Evolutionary conservation across 306 rosid species (phyloP), one percentile per base, ranked within the genome.

Genomic region (Coriaria nepalensis): DNA sequence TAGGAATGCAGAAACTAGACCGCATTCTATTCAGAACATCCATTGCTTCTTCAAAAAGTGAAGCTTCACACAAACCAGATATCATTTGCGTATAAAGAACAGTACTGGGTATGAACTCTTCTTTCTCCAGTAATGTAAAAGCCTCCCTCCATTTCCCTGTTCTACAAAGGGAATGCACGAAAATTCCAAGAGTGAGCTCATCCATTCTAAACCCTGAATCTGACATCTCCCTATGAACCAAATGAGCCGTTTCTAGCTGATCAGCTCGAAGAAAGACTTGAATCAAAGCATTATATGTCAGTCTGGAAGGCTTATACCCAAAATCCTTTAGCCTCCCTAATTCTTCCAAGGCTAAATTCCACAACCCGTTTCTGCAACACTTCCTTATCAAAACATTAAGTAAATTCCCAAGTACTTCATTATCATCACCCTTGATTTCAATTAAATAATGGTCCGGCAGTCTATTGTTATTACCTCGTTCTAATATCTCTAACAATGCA

Each of bases 271-370:
- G 72, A 66, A 85, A 85, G 46, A 81, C 95, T 29, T 64, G 95
- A 73, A 85, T 14, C 70, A 85, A 60, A 29, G 85, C 87, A 69
- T 71, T 81, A 51, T 78, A 85, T 13, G 93, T 81, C 15, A 55
- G 37, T 5, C 52, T 62, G 33, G 82, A 73, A 13, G 95, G 80
- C 64, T 63, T 81, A 66, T 71, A 78, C 35, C 95, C 95, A 0
- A 76, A 78, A 70, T 85, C 93, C 68, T 85, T 85, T 4, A 85
- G 76, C 77, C 95, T 85, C 47, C 93, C 95, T 5, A 85, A 54
- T 75, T 85, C 95, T 49, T 78, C 95, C 75, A 85, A 55, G 0
- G 93, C 95, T 58, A 67, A 40, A 67, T 76, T 81, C 87, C 87
- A 85, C 78, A 73, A 42, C 46, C 95, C 95, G 62, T 64, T 81